phyloP scores from a whole-genome alignment of 1,139 yeast species.

The Scheffersomyces quercinus region DNA sequence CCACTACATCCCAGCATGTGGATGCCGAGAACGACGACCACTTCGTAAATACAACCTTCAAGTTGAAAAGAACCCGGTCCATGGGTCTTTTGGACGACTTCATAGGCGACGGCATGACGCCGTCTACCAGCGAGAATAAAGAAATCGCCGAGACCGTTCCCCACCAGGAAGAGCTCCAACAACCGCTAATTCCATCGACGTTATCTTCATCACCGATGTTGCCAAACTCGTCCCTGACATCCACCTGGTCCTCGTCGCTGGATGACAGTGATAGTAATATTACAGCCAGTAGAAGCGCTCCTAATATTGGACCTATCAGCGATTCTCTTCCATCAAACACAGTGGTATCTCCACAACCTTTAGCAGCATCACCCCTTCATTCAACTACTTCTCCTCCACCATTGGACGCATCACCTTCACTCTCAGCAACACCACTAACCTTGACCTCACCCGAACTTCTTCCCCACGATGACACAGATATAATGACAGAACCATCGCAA shows the following conservation, averaged over 20 bases:
- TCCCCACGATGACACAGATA: constrained; percentile 85
- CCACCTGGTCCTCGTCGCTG: not conserved
- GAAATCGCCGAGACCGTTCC: not conserved
- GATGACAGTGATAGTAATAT: not conserved
- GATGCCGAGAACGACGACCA: constrained; percentile 74
- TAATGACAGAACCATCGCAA: constrained; percentile 75
- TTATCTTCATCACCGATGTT: not conserved
- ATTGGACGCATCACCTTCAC: not conserved
- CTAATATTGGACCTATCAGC: too few species aligned
- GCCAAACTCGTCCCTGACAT: not conserved
- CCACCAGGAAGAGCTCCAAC: too few species aligned
- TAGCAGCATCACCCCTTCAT: not conserved
- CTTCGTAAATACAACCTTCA: constrained; percentile 71
- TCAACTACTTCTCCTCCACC: not conserved
- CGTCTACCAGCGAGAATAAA: not conserved
- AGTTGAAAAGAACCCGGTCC: constrained; percentile 79
- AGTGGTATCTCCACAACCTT: not conserved
- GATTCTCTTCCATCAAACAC: not conserved
- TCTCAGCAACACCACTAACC: not conserved
- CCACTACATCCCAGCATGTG: constrained; percentile 58
- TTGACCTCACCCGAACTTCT: constrained; percentile 35
- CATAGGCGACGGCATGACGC: constrained; percentile 28
- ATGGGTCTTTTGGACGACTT: constrained; percentile 79
- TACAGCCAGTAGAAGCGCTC: not conserved
- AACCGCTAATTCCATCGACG: too few species aligned